Evolutionary conservation across 257 asterid species (phyloP).

Genomic region (Cruciata laevipes): DNA sequence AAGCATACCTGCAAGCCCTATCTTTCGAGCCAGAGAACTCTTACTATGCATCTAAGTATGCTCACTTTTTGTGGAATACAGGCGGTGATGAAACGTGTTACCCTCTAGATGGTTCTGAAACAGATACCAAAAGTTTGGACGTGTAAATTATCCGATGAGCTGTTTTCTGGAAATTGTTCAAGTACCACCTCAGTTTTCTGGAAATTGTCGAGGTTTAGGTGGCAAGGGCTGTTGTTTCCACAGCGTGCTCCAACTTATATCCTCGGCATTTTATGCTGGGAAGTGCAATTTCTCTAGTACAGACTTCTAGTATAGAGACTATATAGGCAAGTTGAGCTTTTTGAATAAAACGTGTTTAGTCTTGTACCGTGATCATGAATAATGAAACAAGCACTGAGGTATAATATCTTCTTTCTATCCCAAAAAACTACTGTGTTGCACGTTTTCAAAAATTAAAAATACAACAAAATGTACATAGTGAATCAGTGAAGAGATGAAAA

Average conservation of each 20-base stretch:
- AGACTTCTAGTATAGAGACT: not conserved
- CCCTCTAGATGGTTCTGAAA: conserved; percentile 34
- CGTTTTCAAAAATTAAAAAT: too few relatives aligned
- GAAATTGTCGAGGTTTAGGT: not conserved
- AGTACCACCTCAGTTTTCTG: not conserved
- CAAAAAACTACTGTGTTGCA: not conserved
- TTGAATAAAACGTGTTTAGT: not conserved
- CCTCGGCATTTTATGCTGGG: not conserved
- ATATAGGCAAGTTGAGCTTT: not conserved
- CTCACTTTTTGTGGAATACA: conserved; percentile 80
- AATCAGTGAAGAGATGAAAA: too few relatives aligned
- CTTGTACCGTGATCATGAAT: not conserved
- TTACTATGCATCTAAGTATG: conserved; percentile 49
- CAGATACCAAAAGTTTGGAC: conserved; percentile 14
- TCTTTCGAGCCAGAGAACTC: conserved; percentile 48
- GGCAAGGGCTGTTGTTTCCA: not conserved
- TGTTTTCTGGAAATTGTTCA: not conserved
- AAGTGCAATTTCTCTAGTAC: not conserved
- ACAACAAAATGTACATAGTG: too few relatives aligned
- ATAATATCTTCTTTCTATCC: too few relatives aligned
- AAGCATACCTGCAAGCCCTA: conserved; percentile 55
- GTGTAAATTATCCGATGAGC: conserved; percentile 13
- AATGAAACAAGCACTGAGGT: not conserved
- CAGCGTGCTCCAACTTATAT: not conserved
- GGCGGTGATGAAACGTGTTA: conserved; percentile 86